These are phyloP conservation scores for Tulasnella sp. DNA, from an alignment of 768 basidiomycete genomes.

Conservation along the genomic window DNA sequence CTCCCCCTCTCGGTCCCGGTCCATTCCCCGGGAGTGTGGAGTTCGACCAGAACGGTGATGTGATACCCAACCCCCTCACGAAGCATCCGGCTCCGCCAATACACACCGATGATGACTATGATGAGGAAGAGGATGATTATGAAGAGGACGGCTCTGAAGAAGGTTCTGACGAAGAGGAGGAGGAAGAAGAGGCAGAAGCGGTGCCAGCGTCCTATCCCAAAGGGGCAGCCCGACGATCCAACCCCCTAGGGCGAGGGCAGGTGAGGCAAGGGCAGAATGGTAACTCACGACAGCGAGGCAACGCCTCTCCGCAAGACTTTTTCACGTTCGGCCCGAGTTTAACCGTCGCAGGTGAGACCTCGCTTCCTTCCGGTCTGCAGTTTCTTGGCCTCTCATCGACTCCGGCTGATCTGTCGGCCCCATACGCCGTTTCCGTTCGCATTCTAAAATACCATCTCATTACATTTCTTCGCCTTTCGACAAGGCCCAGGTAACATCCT, in stretches of 20 bases:
- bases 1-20: conserved; percentile 89
- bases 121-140: conserved; percentile 32
- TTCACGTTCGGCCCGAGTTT: conserved; percentile 16
- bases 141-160: conserved; percentile 48
- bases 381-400: neutral
- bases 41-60: conserved; percentile 78
- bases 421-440: conserved; percentile 12
- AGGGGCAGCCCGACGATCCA: conserved; percentile 20
- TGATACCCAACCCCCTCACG: conserved; percentile 23
- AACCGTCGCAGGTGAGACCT: conserved; percentile 18
- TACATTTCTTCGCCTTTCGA: conserved; percentile 7
- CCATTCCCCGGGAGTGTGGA: conserved; percentile 98
- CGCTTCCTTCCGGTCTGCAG: conserved; percentile 20
- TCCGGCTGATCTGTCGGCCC: conserved; percentile 3
- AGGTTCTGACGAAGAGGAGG: conserved; percentile 56
- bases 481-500: conserved; percentile 83
- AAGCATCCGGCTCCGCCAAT: conserved; percentile 15
- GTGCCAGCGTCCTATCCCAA: conserved; percentile 16
- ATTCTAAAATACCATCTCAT: conserved; percentile 12
- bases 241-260: conserved; percentile 25
- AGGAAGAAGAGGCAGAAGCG: conserved; percentile 46
- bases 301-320: conserved; percentile 17
- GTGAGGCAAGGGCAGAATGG: conserved; percentile 25
- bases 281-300: conserved; percentile 12
- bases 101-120: conserved; percentile 23